Evolutionary conservation across 805 yeast genomes (phyloP), one percentile per base, ranked within the genome.

Genomic region (Schizosaccharomyces lindneri): DNA sequence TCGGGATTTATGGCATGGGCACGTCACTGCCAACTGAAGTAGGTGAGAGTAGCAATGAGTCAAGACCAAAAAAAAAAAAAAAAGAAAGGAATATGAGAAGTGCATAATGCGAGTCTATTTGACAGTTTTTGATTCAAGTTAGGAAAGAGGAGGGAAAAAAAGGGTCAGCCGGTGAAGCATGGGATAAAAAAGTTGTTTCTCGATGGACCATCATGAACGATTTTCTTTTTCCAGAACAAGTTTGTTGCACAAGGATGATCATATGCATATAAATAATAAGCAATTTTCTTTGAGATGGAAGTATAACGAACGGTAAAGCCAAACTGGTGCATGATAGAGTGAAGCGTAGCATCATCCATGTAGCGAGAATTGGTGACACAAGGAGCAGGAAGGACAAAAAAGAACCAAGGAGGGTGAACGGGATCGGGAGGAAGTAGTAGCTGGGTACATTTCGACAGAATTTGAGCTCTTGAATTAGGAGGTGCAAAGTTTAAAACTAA

Each of bases 401-500:
- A 89, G 4, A 88, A 70, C 43, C 75, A 68, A 4, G 79, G 74
- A 3, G 70, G 63, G 1, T 64, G 46, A 0, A 36, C 46, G 6
- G 62, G 62, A 31, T 43, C 5, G 27, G 41, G 74, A 3, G 68
- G 68, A 48, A 71, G 71, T 48, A 89, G 72, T 67, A 86, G 89
- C 32, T 73, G 62, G 3, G 79, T 72, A 9, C 87, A 78, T 62
- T 84, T 69, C 43, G 68, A 67, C 64, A 88, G 73, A 97, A 90
- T 90, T 4, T 77, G 78, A 2, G 97, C 97, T 61, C 98, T 73
- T 15, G 73, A 78, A 7, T 66, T 67, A 0, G 89, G 80, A 0
- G 80, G 79, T 0, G 95, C 96, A 71, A 86, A 90, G 69, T 90
- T 90, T 15, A 90, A 73, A 48, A 90, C 98, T 62, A 90, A 70